Evolutionary conservation across 495 filamentous ascomycete genomes (phyloP).

Genomic region (Rostrohypoxylon terebratum): DNA sequence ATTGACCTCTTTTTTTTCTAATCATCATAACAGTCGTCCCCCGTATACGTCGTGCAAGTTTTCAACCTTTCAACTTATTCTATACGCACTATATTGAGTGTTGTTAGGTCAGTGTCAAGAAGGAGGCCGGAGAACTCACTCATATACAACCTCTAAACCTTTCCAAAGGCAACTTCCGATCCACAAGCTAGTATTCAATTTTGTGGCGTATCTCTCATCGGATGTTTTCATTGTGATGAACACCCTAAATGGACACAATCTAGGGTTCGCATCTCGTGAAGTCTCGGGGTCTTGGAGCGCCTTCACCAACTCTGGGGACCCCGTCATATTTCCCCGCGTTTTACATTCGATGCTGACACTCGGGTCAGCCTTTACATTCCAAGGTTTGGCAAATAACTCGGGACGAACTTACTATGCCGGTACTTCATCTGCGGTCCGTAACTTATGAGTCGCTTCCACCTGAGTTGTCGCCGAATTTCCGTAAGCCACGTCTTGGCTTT

Average conservation of each 20-base stretch:
- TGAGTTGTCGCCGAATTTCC: slow-evolving; percentile 67
- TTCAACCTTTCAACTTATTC: slow-evolving; percentile 36
- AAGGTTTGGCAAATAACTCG: too few species aligned
- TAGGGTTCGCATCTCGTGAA: slow-evolving; percentile 66
- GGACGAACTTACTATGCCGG: slow-evolving; percentile 59
- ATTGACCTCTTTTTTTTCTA: not conserved
- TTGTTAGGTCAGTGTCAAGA: not conserved
- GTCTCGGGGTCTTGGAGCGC: slow-evolving; percentile 65
- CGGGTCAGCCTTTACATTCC: slow-evolving; percentile 7
- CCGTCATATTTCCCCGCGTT: slow-evolving; percentile 68
- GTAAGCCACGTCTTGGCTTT: slow-evolving; percentile 52
- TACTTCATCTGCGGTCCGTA: slow-evolving; percentile 70
- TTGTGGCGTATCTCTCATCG: slow-evolving; percentile 68
- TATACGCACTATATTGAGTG: slow-evolving; percentile 38
- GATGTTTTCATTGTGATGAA: slow-evolving; percentile 71
- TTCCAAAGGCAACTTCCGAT: slow-evolving; percentile 69
- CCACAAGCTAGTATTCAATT: slow-evolving; percentile 72
- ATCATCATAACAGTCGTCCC: not conserved
- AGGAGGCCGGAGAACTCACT: slow-evolving; percentile 37
- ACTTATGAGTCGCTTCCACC: slow-evolving; percentile 64
- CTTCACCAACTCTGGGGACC: slow-evolving; percentile 68
- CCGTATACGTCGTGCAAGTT: not conserved
- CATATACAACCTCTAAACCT: slow-evolving; percentile 62
- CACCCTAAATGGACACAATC: slow-evolving; percentile 68
- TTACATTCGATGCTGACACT: slow-evolving; percentile 63